Conservation (phyloP, 164 flowering plant species). For the Chimonanthus praecox region DNA sequence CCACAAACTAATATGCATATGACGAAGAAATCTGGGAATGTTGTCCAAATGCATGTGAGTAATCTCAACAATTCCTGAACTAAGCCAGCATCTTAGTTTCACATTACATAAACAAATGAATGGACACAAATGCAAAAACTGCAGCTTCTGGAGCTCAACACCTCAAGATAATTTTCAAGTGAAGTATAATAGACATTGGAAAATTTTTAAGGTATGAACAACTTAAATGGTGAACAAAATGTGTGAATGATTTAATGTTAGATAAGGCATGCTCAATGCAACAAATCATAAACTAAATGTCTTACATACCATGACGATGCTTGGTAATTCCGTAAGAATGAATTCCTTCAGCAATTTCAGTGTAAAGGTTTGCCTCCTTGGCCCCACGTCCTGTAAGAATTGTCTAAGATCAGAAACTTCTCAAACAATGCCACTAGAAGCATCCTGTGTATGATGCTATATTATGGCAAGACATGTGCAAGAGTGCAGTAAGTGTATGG, state of each 20-base stretch:
- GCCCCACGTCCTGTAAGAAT: conserved; percentile 77
- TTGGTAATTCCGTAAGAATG: conserved; percentile 82
- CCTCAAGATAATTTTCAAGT: too few relatives aligned
- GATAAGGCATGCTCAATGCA: not conserved
- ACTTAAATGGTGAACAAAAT: too few relatives aligned
- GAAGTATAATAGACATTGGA: not conserved
- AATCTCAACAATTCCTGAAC: not conserved
- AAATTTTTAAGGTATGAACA: too few relatives aligned
- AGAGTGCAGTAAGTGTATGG: not conserved
- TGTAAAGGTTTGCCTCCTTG: conserved; percentile 81
- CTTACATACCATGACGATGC: conserved; percentile 87
- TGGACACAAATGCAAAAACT: not conserved
- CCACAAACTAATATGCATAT: not conserved
- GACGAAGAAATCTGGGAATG: not conserved
- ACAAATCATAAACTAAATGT: not conserved
- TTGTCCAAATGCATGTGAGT: not conserved
- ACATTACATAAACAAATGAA: not conserved
- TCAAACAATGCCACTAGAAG: conserved; percentile 5
- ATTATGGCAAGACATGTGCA: not conserved
- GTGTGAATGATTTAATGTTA: too few relatives aligned
- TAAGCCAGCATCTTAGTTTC: not conserved
- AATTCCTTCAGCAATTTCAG: conserved; percentile 95
- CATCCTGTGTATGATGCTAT: not conserved
- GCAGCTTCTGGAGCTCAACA: not conserved
- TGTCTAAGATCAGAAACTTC: conserved; percentile 11